A percentile compares a stretch with the other conserved stretches of the same genome.
These are phyloP conservation scores for Myxozyma neglecta DNA, from an alignment of 805 yeast species.

Conservation along the genomic window DNA sequence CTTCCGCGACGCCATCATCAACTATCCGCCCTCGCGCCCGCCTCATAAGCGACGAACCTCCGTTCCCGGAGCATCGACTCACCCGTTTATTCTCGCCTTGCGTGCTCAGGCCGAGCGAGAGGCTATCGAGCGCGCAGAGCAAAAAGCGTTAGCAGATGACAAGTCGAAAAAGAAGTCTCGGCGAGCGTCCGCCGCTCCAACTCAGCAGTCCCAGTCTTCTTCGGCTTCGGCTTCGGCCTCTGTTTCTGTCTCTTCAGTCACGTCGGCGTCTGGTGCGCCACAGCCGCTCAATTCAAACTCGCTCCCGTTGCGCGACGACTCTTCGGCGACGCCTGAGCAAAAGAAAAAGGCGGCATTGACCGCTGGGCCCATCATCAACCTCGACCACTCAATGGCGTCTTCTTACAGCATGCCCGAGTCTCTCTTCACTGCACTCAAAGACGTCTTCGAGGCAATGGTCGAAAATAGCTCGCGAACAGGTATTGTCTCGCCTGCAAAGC, in stretches of 20 bases:
- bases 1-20: constrained; percentile 60
- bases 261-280: background rate
- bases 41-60: constrained; percentile 23
- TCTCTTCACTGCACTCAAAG: constrained; percentile 71
- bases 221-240: background rate
- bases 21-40: constrained; percentile 44
- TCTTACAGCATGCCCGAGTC: constrained; percentile 53
- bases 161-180: constrained; percentile 13
- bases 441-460: constrained; percentile 77
- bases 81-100: constrained; percentile 20
- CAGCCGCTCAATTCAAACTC: constrained; percentile 1
- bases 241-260: background rate
- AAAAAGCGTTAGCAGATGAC: background rate
- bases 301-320: constrained; percentile 23
- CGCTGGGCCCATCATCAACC: constrained; percentile 45
- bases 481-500: constrained; percentile 76
- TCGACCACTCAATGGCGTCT: constrained; percentile 65
- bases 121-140: constrained; percentile 18
- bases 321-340: constrained; percentile 24
- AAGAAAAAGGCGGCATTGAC: constrained; percentile 46
- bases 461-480: constrained; percentile 73
- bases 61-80: constrained; percentile 20
- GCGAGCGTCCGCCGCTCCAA: constrained; percentile 10
- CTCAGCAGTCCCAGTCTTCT: background rate
- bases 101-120: constrained; percentile 23